These are phyloP conservation scores for Bothriochloa decipiens DNA, from an alignment of 176 grass and related monocot species.

Conservation along the genomic window DNA sequence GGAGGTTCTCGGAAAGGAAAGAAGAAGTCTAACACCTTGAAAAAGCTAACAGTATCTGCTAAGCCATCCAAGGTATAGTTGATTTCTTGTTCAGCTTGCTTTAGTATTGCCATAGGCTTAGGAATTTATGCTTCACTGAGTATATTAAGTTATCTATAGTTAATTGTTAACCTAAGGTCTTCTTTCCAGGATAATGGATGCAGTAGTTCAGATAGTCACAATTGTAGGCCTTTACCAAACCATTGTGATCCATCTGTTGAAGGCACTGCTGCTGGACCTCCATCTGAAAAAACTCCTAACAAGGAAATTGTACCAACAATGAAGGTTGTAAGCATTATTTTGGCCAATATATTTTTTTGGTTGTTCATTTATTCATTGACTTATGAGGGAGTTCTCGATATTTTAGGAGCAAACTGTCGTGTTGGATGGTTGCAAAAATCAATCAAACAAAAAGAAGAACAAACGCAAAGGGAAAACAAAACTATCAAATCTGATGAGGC, in stretches of 20 bases:
- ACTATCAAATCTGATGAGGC: slow-evolving; percentile 43
- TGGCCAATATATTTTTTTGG: slow-evolving; percentile 22
- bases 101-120: slow-evolving; percentile 30
- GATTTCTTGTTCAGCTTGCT: slow-evolving; percentile 24
- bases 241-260: slow-evolving; percentile 38
- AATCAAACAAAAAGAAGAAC: slow-evolving; percentile 74
- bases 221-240: slow-evolving; percentile 42
- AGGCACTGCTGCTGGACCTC: slow-evolving; percentile 27
- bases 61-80: slow-evolving; percentile 66
- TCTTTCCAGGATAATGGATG: slow-evolving; percentile 57
- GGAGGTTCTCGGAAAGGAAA: slow-evolving; percentile 78
- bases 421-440: slow-evolving; percentile 54
- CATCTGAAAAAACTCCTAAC: slow-evolving; percentile 39
- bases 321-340: slow-evolving; percentile 45
- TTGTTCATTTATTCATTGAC: slow-evolving; percentile 42
- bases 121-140: slow-evolving; percentile 37
- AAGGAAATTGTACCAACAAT: slow-evolving; percentile 43
- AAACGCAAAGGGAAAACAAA: slow-evolving; percentile 84
- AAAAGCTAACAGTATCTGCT: slow-evolving; percentile 52
- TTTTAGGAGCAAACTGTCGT: slow-evolving; percentile 57
- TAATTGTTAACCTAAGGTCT: background rate
- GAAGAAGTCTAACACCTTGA: slow-evolving; percentile 69
- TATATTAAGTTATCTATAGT: slow-evolving; percentile 20
- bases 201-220: slow-evolving; percentile 50
- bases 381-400: slow-evolving; percentile 26